A percentile compares a stretch with the other conserved stretches of the same genome.
These are phyloP conservation scores for Setaria viridis DNA, from an alignment of 202 grass and related monocot genomes.

Conservation along the genomic window DNA sequence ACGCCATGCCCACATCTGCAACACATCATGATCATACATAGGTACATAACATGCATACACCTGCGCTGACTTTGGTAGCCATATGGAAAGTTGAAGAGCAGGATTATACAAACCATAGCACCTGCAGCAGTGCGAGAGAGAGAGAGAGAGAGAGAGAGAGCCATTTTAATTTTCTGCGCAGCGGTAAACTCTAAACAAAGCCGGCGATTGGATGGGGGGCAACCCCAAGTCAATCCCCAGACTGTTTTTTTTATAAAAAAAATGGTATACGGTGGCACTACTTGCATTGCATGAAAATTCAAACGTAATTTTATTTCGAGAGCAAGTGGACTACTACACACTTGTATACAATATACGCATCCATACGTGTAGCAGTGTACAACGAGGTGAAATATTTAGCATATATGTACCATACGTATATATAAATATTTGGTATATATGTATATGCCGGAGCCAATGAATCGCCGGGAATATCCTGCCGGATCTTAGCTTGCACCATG, in stretches of 20 bases:
- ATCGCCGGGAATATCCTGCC: slow-evolving; percentile 33
- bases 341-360: background rate
- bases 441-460: background rate
- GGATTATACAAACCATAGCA: background rate
- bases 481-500: slow-evolving; percentile 36
- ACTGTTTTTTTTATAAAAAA: background rate
- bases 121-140: slow-evolving; percentile 3
- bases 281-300: slow-evolving; percentile 17
- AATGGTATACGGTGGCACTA: slow-evolving; percentile 5
- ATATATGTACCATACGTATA: no score
- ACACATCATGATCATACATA: slow-evolving; percentile 29
- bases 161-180: slow-evolving; percentile 1
- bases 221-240: slow-evolving; percentile 38
- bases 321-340: slow-evolving; percentile 17
- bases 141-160: background rate
- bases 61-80: slow-evolving; percentile 42
- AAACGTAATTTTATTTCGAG: slow-evolving; percentile 6
- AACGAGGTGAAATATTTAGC: background rate
- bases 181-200: slow-evolving; percentile 21
- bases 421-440: background rate
- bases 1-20: slow-evolving; percentile 39
- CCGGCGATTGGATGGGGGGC: slow-evolving; percentile 22
- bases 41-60: background rate
- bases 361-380: slow-evolving; percentile 17
- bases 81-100: slow-evolving; percentile 31